These are phyloP conservation scores for Populus simonii DNA, from an alignment of 345 rosid species.

Conservation along the genomic window DNA sequence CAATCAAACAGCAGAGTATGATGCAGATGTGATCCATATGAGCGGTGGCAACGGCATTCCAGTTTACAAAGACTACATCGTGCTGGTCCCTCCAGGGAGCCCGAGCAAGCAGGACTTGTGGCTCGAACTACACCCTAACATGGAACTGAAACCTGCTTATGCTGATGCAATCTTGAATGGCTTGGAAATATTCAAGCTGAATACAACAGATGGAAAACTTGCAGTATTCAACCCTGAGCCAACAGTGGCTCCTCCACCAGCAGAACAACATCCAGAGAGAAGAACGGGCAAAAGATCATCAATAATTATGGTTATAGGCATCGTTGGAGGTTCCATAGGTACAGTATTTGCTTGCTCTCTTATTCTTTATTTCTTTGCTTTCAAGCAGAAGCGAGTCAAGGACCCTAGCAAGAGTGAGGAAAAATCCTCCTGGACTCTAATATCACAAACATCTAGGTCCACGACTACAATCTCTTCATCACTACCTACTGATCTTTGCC, in stretches of 20 bases:
- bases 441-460: not conserved
- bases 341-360: not conserved
- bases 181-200: conserved; percentile 26
- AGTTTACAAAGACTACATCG: conserved; percentile 13
- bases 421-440: conserved; percentile 17
- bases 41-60: not conserved
- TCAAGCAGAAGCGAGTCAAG: not conserved
- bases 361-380: conserved; percentile 4
- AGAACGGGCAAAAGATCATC: not conserved
- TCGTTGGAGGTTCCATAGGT: not conserved
- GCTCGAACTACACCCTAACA: conserved; percentile 18
- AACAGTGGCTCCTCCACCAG: not conserved
- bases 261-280: not conserved
- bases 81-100: not conserved
- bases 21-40: not conserved
- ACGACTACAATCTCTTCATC: not conserved
- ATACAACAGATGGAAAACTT: conserved; percentile 7
- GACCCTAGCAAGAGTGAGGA: not conserved
- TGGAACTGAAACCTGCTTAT: accelerated
- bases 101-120: conserved; percentile 3
- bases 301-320: not conserved
- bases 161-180: conserved; percentile 24
- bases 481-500: conserved; percentile 21
- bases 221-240: not conserved
- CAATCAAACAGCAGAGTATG: not conserved